Conservation (phyloP, 208 protist species). For the Entamoeba histolytica region DNA sequence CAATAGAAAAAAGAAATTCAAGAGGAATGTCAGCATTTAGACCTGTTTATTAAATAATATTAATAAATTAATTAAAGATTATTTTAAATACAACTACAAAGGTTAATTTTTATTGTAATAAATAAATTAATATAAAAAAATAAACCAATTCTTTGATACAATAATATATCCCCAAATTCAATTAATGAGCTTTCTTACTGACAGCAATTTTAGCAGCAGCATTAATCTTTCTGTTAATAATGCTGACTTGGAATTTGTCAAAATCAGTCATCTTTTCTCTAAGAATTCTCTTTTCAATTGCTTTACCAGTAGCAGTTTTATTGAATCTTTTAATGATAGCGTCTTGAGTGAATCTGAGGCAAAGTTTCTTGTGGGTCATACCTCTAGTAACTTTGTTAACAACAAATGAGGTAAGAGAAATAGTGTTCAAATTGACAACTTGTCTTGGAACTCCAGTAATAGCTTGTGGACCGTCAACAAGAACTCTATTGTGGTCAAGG, state of each 20-base stretch:
- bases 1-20: not conserved
- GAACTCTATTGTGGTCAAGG: not conserved
- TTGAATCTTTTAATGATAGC: not conserved
- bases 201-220: not conserved
- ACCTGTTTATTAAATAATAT: not conserved
- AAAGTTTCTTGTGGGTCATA: not conserved
- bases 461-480: not conserved
- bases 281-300: not conserved
- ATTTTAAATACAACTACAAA: not conserved
- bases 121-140: not conserved
- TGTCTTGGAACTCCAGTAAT: not conserved
- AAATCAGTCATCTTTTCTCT: slow-evolving; percentile 7
- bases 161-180: not conserved
- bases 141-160: not conserved
- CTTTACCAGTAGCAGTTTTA: not conserved
- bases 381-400: not conserved
- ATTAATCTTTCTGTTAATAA: not conserved
- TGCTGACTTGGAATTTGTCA: not conserved
- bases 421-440: not conserved
- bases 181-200: not conserved
- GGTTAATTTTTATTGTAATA: not conserved
- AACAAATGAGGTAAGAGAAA: not conserved
- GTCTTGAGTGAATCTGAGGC: not conserved
- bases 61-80: not conserved
- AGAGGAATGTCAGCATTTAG: not conserved